Conservation (phyloP, 495 filamentous ascomycete species). For the Xylaria grammica region DNA sequence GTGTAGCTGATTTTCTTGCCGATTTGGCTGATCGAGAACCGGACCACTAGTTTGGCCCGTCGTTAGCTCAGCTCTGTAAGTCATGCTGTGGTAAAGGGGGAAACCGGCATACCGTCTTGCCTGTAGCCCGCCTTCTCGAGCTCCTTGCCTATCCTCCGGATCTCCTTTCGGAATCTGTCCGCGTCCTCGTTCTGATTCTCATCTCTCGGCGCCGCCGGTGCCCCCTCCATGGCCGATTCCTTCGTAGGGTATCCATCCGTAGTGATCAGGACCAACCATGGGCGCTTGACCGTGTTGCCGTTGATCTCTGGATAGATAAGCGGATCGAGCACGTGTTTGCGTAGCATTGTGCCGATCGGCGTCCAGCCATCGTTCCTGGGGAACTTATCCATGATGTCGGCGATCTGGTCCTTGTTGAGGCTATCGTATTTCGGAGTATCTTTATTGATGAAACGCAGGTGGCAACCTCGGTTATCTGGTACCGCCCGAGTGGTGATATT, state of each 20-base stretch:
- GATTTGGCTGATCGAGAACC: constrained; percentile 18
- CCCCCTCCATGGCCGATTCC: constrained; percentile 3
- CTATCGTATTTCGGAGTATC: constrained; percentile 11
- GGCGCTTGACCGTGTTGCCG: not conserved
- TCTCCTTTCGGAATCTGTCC: constrained; percentile 10
- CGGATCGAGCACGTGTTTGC: not conserved
- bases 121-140: not conserved
- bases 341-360: constrained; percentile 9
- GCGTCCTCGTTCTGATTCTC: constrained; percentile 11
- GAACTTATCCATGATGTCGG: not conserved
- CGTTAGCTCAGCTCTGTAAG: not conserved
- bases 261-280: not conserved
- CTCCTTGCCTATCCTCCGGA: constrained; percentile 5
- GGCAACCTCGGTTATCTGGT: constrained; percentile 5
- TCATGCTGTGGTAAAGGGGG: too few relatives aligned
- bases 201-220: not conserved
- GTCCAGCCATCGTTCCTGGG: constrained; percentile 4
- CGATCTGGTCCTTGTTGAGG: constrained; percentile 3
- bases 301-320: constrained; percentile 7
- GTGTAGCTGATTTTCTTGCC: constrained; percentile 17
- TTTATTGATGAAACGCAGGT: constrained; percentile 14
- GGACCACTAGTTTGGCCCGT: not conserved
- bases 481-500: constrained; percentile 2
- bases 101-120: not conserved
- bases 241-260: constrained; percentile 6